Percentiles rank a stretch among this genome's conserved stretches.
phyloP scores from a whole-genome alignment of 2,329 filamentous ascomycete species.

The Cadophora gregata region DNA sequence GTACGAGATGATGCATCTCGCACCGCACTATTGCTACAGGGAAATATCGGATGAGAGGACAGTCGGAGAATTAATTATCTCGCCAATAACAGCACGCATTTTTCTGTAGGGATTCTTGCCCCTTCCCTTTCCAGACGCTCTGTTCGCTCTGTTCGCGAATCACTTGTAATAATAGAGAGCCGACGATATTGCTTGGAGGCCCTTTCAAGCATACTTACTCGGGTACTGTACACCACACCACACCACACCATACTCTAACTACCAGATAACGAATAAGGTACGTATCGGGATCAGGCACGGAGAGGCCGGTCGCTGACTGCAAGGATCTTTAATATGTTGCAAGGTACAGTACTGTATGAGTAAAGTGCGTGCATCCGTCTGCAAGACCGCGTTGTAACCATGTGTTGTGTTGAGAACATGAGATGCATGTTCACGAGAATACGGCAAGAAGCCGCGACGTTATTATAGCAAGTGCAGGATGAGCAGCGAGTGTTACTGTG shows the following conservation, averaged over 20 bases:
- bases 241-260: no score
- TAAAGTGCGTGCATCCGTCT: slow-evolving; percentile 9
- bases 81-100: not conserved
- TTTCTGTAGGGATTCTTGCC: not conserved
- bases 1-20: not conserved
- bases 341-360: no score
- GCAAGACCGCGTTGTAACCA: slow-evolving; percentile 9
- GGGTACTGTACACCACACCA: not conserved
- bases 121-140: slow-evolving; percentile 1
- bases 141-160: slow-evolving; percentile 1
- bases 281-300: slow-evolving; percentile 8
- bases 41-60: slow-evolving; percentile 14
- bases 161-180: not conserved
- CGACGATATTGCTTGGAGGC: not conserved
- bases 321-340: not conserved
- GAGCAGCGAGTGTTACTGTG: slow-evolving; percentile 1
- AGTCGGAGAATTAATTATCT: slow-evolving; percentile 5
- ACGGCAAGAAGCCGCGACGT: not conserved
- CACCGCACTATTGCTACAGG: slow-evolving; percentile 8
- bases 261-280: not conserved
- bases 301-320: slow-evolving; percentile 1
- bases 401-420: not conserved
- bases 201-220: not conserved
- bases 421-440: slow-evolving; percentile 1
- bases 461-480: not conserved